These are phyloP conservation scores for Termitomyces titanicus DNA, from an alignment of 768 basidiomycete genomes.

Conservation along the genomic window DNA sequence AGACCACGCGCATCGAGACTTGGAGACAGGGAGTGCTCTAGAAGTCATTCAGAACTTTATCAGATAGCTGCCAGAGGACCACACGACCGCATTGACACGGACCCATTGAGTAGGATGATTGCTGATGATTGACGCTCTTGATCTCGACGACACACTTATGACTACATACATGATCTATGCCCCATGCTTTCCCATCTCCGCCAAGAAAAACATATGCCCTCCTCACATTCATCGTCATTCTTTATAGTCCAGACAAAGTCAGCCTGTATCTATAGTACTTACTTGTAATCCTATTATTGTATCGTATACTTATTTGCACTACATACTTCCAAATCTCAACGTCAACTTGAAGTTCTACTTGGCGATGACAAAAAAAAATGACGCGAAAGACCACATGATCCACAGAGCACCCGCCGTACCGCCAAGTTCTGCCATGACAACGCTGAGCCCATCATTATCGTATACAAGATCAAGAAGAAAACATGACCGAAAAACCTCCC, in stretches of 20 bases:
- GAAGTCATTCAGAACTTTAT: not conserved
- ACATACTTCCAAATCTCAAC: no score
- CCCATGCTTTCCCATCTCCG: not conserved
- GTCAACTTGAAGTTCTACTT: no score
- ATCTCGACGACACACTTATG: not conserved
- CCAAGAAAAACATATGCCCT: not conserved
- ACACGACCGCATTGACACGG: not conserved
- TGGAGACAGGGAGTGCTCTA: not conserved
- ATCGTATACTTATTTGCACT: not conserved
- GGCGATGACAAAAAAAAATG: no score
- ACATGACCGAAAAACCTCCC: not conserved
- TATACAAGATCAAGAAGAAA: conserved; percentile 1
- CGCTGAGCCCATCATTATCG: not conserved
- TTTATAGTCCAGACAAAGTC: not conserved
- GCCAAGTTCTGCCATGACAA: conserved; percentile 5
- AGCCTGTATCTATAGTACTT: not conserved
- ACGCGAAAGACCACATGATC: not conserved
- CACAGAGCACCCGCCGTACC: not conserved
- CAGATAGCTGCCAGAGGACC: not conserved
- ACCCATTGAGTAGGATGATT: no score
- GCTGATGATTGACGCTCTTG: not conserved
- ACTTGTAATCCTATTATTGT: not conserved
- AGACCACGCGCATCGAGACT: not conserved
- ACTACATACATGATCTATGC: not conserved
- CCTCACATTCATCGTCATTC: not conserved